Evolutionary conservation across 2,329 filamentous ascomycete genomes (phyloP).

Genomic region (Sporothrix pseudoabietina): DNA sequence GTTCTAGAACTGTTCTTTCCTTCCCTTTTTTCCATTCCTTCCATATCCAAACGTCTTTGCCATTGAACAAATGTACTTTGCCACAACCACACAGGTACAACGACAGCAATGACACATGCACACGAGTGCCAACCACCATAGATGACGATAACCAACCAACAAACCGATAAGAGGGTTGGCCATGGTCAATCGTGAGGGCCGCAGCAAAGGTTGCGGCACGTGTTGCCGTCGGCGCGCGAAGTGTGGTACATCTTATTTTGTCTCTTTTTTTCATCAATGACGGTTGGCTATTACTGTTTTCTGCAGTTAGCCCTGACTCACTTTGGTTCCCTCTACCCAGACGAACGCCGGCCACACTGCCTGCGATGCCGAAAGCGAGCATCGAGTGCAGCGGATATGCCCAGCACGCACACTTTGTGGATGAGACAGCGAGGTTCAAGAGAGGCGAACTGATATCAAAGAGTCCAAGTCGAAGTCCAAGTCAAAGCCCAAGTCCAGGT

Average conservation of each 20-base stretch:
- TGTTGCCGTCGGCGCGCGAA: not conserved
- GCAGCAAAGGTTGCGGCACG: constrained; percentile 11
- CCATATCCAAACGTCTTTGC: not conserved
- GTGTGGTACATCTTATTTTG: not conserved
- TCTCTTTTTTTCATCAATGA: not conserved
- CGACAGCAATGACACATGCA: not conserved
- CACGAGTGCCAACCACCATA: not conserved
- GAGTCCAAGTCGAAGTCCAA: no score
- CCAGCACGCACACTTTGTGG: constrained; percentile 8
- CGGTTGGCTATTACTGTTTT: not conserved
- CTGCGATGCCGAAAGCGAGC: not conserved
- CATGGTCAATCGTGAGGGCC: constrained; percentile 17
- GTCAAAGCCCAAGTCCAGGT: no score
- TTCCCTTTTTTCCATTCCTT: not conserved
- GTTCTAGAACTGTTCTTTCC: not conserved
- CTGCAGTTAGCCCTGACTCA: not conserved
- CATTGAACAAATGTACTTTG: not conserved
- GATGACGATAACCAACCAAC: not conserved
- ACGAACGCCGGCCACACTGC: not conserved
- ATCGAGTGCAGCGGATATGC: not conserved
- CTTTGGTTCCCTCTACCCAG: not conserved
- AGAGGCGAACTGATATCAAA: not conserved
- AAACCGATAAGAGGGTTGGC: not conserved
- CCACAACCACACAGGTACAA: not conserved
- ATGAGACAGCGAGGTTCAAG: constrained; percentile 6